Conservation (phyloP, 306 rosid genomes). For the Phaseolus lunatus region DNA sequence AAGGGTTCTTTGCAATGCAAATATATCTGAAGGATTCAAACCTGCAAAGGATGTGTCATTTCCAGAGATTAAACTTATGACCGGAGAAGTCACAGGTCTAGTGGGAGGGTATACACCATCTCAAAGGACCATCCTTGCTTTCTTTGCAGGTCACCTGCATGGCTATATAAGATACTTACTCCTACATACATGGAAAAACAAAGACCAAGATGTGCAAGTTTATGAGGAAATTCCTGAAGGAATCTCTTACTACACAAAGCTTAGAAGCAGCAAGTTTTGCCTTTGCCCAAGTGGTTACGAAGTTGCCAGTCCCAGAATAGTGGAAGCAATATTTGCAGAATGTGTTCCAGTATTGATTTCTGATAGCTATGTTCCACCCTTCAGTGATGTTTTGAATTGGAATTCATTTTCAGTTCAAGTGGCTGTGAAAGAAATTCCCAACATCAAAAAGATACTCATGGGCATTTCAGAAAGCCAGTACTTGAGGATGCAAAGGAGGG, state of each 20-base stretch:
- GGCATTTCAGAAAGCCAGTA: conserved; percentile 56
- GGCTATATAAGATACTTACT: conserved; percentile 63
- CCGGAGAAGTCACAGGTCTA: conserved; percentile 44
- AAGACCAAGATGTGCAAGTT: conserved; percentile 65
- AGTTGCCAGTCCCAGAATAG: conserved; percentile 68
- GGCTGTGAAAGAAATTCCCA: conserved; percentile 55
- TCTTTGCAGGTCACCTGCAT: conserved; percentile 65
- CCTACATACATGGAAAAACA: conserved; percentile 56
- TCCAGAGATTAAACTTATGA: conserved; percentile 59
- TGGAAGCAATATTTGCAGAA: conserved; percentile 66
- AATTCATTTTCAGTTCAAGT: conserved; percentile 59
- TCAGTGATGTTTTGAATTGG: conserved; percentile 66
- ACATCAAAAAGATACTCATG: conserved; percentile 60
- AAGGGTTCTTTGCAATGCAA: conserved; percentile 74
- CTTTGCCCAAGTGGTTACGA: conserved; percentile 69
- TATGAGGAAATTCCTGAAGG: conserved; percentile 52
- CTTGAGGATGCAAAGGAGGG: conserved; percentile 56
- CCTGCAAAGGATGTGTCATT: conserved; percentile 64
- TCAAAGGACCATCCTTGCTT: conserved; percentile 60
- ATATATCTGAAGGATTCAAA: conserved; percentile 69
- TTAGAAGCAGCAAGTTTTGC: conserved; percentile 67
- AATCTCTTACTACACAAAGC: conserved; percentile 52
- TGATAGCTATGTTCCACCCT: conserved; percentile 62
- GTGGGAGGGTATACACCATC: conserved; percentile 56
- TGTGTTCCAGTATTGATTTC: conserved; percentile 71